These are phyloP conservation scores for Pyrus pyrifolia DNA, from an alignment of 306 rosid species.

Conservation along the genomic window DNA sequence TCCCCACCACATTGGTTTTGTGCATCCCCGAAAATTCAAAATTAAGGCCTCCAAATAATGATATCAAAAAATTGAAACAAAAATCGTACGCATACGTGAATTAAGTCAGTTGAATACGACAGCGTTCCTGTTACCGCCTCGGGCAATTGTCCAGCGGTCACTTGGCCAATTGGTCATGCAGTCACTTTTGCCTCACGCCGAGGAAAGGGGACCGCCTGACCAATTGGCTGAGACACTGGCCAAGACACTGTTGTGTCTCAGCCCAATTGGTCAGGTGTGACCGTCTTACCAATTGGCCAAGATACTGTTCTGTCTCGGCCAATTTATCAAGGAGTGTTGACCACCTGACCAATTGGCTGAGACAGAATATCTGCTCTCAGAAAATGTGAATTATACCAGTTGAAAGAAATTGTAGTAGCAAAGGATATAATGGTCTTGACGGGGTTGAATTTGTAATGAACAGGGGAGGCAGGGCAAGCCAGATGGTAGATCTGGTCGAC, in stretches of 20 bases:
- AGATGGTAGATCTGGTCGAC: conserved; percentile 99
- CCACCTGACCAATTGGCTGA: not conserved
- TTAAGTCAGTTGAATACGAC: too few relatives aligned
- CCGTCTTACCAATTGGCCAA: not conserved
- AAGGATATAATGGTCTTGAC: conserved; percentile 98
- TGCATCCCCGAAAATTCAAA: conserved; percentile 16
- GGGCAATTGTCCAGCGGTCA: not conserved
- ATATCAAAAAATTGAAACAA: not conserved
- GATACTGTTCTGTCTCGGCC: not conserved
- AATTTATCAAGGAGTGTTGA: not conserved
- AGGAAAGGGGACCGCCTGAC: too few relatives aligned
- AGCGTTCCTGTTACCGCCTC: too few relatives aligned
- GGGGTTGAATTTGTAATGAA: conserved; percentile 94
- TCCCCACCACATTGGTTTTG: conserved; percentile 99
- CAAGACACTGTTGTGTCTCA: not conserved
- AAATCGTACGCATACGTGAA: not conserved
- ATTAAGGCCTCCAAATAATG: not conserved
- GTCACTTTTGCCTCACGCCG: too few relatives aligned
- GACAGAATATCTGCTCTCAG: too few relatives aligned
- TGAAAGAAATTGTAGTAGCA: not conserved
- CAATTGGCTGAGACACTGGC: not conserved
- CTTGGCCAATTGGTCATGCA: too few relatives aligned
- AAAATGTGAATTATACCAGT: not conserved
- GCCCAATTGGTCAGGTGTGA: not conserved
- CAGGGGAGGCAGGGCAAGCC: conserved; percentile 98